Percentiles rank a stretch among this genome's conserved stretches.
phyloP scores from a whole-genome alignment of 2,329 filamentous ascomycete genomes.

The Paecilomyces variotii region DNA sequence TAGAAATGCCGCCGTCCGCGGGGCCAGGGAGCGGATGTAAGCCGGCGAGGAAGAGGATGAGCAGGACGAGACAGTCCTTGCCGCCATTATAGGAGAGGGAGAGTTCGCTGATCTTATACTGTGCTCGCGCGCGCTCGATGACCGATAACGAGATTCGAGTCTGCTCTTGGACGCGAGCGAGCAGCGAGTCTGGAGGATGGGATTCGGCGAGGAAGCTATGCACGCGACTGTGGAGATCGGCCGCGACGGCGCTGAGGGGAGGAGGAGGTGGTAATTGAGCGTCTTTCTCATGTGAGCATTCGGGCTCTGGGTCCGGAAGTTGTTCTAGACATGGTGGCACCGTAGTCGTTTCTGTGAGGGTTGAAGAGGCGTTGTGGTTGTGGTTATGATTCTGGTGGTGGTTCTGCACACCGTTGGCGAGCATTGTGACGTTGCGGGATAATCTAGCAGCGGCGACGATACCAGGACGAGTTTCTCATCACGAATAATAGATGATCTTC shows the following conservation, averaged over 20 bases:
- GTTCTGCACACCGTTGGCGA: background rate
- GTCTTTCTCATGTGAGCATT: background rate
- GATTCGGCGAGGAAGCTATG: slow-evolving; percentile 57
- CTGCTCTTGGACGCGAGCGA: slow-evolving; percentile 64
- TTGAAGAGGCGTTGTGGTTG: background rate
- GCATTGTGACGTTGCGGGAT: background rate
- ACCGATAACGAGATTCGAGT: slow-evolving; percentile 64
- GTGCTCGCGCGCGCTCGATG: slow-evolving; percentile 64
- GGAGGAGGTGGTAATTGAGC: slow-evolving; percentile 1
- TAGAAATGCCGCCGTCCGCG: slow-evolving; percentile 8
- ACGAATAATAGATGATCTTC: background rate
- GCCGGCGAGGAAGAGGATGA: slow-evolving; percentile 73
- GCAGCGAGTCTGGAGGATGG: slow-evolving; percentile 45
- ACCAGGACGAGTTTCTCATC: background rate
- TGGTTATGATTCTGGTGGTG: background rate
- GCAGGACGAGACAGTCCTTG: slow-evolving; percentile 91
- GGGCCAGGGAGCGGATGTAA: slow-evolving; percentile 41
- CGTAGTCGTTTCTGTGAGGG: background rate
- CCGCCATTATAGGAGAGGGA: slow-evolving; percentile 95
- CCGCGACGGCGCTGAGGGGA: slow-evolving; percentile 52
- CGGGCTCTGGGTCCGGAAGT: background rate
- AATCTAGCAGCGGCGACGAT: background rate
- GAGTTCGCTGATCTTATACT: slow-evolving; percentile 70
- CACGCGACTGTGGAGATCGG: slow-evolving; percentile 54
- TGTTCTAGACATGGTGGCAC: background rate